phyloP scores from a whole-genome alignment of 2,329 filamentous ascomycete genomes.

The Keithomyces neogunnii region DNA sequence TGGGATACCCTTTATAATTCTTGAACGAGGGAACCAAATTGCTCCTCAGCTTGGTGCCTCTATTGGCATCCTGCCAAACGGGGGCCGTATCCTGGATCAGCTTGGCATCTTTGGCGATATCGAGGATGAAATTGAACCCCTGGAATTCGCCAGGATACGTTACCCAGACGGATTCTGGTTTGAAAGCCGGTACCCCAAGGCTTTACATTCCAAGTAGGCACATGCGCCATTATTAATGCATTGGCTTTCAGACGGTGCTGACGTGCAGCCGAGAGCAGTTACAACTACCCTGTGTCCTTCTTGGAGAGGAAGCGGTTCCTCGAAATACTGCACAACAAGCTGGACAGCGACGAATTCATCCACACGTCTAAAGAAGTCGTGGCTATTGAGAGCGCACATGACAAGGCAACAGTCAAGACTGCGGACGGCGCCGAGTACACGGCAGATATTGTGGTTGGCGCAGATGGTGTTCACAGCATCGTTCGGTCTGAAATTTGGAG shows the following conservation, averaged over 20 bases:
- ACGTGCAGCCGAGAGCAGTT: conserved; percentile 3
- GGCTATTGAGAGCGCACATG: conserved; percentile 5
- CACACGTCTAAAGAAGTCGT: conserved; percentile 11
- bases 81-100: conserved; percentile 39
- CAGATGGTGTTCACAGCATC: conserved; percentile 32
- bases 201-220: conserved; percentile 6
- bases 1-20: conserved; percentile 37
- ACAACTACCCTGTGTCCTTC: conserved; percentile 23
- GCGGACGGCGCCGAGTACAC: conserved; percentile 23
- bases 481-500: conserved; percentile 15
- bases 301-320: conserved; percentile 27
- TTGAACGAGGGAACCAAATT: conserved; percentile 34
- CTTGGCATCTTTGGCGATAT: conserved; percentile 22
- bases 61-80: conserved; percentile 36
- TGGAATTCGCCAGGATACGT: conserved; percentile 6
- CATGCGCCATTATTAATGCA: background rate
- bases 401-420: conserved; percentile 17
- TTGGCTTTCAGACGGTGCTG: background rate
- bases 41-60: conserved; percentile 37
- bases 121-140: conserved; percentile 7
- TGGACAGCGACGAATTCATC: conserved; percentile 19
- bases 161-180: conserved; percentile 7
- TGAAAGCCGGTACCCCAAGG: conserved; percentile 7
- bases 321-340: conserved; percentile 21
- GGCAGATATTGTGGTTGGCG: conserved; percentile 31